Evolutionary conservation across 129 eudicot species (phyloP).

Genomic region (Saposhnikovia divaricata): DNA sequence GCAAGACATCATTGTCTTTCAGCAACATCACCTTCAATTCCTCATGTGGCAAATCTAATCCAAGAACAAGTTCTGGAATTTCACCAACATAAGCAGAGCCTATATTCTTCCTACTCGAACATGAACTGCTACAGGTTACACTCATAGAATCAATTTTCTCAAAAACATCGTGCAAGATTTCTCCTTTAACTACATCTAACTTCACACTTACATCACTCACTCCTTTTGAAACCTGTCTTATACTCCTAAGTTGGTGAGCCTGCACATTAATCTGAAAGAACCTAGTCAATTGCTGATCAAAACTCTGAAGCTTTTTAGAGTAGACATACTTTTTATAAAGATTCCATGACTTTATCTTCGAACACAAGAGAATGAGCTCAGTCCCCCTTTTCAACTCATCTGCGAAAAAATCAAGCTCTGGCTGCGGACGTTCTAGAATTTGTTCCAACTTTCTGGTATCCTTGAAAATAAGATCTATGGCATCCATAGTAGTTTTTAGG

Average conservation of each 20-base stretch:
- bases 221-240: not conserved
- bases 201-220: not conserved
- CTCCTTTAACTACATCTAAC: conserved; percentile 3
- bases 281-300: not conserved
- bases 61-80: conserved; percentile 24
- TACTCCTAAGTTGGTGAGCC: not conserved
- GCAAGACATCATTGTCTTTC: conserved; percentile 5
- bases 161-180: not conserved
- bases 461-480: not conserved
- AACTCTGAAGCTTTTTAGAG: conserved; percentile 13
- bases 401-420: not conserved
- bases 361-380: conserved; percentile 14
- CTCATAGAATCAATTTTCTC: conserved; percentile 1
- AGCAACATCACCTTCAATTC: conserved; percentile 23
- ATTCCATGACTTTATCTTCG: conserved; percentile 13
- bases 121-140: not conserved
- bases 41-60: conserved; percentile 24
- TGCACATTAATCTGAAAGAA: conserved; percentile 14
- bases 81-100: conserved; percentile 25
- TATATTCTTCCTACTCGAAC: not conserved
- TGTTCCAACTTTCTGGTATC: conserved; percentile 9
- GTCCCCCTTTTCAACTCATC: conserved; percentile 8
- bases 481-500: not conserved
- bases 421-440: not conserved
- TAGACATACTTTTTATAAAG: conserved; percentile 2